Base-by-base conservation (phyloP, 345 rosid genomes). In the Schrenkiella parvula region DNA sequence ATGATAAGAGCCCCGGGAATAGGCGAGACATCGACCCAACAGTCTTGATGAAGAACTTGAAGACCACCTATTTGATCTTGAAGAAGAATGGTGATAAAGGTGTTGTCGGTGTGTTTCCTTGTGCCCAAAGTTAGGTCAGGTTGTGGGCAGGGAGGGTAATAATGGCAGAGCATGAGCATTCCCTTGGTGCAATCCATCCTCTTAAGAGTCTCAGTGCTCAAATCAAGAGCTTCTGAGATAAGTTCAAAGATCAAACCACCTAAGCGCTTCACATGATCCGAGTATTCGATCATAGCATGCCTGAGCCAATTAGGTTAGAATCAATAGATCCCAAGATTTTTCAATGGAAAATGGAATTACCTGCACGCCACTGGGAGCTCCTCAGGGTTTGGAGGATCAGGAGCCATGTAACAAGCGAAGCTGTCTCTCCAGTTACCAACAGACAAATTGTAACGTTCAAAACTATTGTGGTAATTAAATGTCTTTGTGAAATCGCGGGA, bases 11-110 rank as follows among this genome's bases (percentile, higher is more conserved):
- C n/a, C n/a, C n/a, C n/a, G n/a, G n/a, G n/a, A n/a, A n/a, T n/a
- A n/a, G n/a, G n/a, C n/a, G n/a, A n/a, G n/a, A n/a, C n/a, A n/a
- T n/a, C n/a, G n/a, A n/a, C n/a, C n/a, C n/a, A n/a, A n/a, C n/a
- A n/a, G n/a, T n/a, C n/a, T n/a, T n/a, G n/a, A n/a, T n/a, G n/a
- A n/a, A n/a, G 82, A 44, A 81, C 43, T 35, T 81, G 83, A 38
- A 83, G 81, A 26, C 88, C 88, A 12, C 88, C 88, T 0, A 80
- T 71, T 14, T 76, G 54, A 50, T 84, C 88, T 46, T 84, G 88
- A 28, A 73, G 78, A 64, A 80, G 82, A 26, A 79, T 37, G 22
- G 84, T 82, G 19, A 84, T 29, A 55, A 82, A 71, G 10, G 19
- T 35, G 42, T 61, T 61, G 39, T 84, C 80, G 0, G 71, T 13